Evolutionary conservation across 345 rosid species (phyloP).

Genomic region (Bruguiera gymnorhiza): DNA sequence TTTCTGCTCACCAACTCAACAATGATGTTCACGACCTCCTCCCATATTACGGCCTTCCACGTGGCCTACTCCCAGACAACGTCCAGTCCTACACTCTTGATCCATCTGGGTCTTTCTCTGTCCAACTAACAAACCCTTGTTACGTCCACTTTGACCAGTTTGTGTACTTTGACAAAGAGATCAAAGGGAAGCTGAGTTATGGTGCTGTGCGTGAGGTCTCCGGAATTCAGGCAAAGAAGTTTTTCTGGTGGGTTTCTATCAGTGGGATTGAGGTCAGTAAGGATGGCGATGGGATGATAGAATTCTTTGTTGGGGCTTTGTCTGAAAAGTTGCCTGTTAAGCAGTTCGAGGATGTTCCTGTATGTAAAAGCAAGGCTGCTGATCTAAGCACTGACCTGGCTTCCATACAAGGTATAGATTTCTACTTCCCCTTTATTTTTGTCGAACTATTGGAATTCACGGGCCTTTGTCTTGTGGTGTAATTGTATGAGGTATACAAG

Average conservation of each 20-base stretch:
- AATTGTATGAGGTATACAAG: too few relatives aligned
- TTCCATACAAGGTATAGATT: conserved; percentile 28
- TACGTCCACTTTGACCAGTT: conserved; percentile 53
- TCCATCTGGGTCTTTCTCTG: conserved; percentile 46
- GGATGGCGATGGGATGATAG: conserved; percentile 37
- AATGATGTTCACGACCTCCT: conserved; percentile 70
- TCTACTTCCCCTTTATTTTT: background rate
- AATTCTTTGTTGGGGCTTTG: conserved; percentile 67
- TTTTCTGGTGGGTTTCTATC: conserved; percentile 61
- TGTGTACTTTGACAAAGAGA: conserved; percentile 50
- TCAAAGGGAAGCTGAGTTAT: conserved; percentile 56
- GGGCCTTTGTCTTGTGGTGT: too few relatives aligned
- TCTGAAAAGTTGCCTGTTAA: conserved; percentile 60
- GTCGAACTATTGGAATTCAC: too few relatives aligned
- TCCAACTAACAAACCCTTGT: conserved; percentile 41
- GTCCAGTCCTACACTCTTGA: conserved; percentile 53
- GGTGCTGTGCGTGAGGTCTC: conserved; percentile 51
- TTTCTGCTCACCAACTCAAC: background rate
- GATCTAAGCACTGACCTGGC: conserved; percentile 16
- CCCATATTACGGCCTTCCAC: conserved; percentile 57
- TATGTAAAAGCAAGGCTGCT: conserved; percentile 42
- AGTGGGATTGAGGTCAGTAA: conserved; percentile 44
- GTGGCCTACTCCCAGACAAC: conserved; percentile 60
- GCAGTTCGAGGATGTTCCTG: conserved; percentile 52
- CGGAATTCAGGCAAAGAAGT: conserved; percentile 69